Conservation (phyloP, 2,329 filamentous ascomycete genomes). For the Ophiostoma angusticollis region DNA sequence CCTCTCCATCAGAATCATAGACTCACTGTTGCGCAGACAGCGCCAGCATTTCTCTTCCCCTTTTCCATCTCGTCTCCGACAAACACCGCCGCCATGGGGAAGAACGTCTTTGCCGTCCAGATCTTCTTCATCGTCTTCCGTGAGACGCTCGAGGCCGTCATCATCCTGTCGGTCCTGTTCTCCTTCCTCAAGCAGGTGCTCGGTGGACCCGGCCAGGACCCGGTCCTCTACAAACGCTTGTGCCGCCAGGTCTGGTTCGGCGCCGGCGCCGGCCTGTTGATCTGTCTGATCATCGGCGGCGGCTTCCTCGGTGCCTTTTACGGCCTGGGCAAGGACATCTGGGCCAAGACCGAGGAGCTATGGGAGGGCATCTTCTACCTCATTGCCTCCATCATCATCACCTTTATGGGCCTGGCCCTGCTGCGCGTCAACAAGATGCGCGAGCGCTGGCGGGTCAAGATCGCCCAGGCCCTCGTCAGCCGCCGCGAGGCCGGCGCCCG, state of each 20-base stretch:
- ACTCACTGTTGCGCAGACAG: too few species aligned
- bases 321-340: slow-evolving; percentile 51
- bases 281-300: slow-evolving; percentile 49
- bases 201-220: slow-evolving; percentile 48
- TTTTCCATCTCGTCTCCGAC: background rate
- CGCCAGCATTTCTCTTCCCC: too few species aligned
- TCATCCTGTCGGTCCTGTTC: slow-evolving; percentile 77
- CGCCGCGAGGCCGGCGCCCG: slow-evolving; percentile 19
- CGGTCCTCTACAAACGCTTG: slow-evolving; percentile 51
- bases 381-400: slow-evolving; percentile 67
- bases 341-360: slow-evolving; percentile 56
- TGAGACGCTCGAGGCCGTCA: slow-evolving; percentile 69
- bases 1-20: too few species aligned
- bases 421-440: slow-evolving; percentile 73
- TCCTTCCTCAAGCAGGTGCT: slow-evolving; percentile 76
- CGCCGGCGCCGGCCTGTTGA: slow-evolving; percentile 41
- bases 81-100: slow-evolving; percentile 34
- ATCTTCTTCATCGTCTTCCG: slow-evolving; percentile 88
- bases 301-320: slow-evolving; percentile 61
- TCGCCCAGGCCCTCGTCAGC: slow-evolving; percentile 53
- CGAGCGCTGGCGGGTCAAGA: slow-evolving; percentile 77
- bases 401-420: slow-evolving; percentile 65
- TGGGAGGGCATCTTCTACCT: slow-evolving; percentile 74
- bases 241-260: slow-evolving; percentile 61
- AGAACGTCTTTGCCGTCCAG: slow-evolving; percentile 62